These are phyloP conservation scores for Endoconidiophora laricicola DNA, from an alignment of 2,329 filamentous ascomycete genomes.

Conservation along the genomic window DNA sequence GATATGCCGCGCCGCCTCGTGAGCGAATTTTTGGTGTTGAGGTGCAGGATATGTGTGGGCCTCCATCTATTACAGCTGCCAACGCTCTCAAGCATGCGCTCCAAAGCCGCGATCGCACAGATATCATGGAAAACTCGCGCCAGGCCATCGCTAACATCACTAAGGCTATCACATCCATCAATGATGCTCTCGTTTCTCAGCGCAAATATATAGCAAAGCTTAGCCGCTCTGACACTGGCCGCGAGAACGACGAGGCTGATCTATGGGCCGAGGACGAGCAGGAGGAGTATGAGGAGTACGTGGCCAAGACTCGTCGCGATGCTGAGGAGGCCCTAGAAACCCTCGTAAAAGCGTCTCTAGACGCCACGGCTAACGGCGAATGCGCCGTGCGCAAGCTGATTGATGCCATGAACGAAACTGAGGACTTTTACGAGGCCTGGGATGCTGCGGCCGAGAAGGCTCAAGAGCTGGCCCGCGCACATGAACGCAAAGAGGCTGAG, in stretches of 20 bases:
- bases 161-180: conserved; percentile 7
- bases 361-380: conserved; percentile 21
- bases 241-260: background rate
- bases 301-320: background rate
- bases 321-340: conserved; percentile 4
- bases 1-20: no score
- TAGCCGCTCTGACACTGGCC: background rate
- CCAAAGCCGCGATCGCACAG: background rate
- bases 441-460: conserved; percentile 19
- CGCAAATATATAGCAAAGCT: conserved; percentile 3
- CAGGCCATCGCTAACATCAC: conserved; percentile 3
- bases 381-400: conserved; percentile 30
- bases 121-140: conserved; percentile 3
- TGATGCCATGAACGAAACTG: conserved; percentile 31
- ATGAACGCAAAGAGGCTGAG: background rate
- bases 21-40: no score
- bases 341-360: conserved; percentile 2
- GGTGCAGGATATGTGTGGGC: conserved; percentile 2
- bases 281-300: conserved; percentile 1
- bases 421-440: conserved; percentile 30
- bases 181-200: conserved; percentile 9
- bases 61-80: background rate
- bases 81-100: background rate
- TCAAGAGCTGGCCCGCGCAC: conserved; percentile 10
- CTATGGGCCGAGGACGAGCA: conserved; percentile 1